Evolutionary conservation across 345 rosid genomes (phyloP).

Genomic region (Eucalyptus cladocalyx): DNA sequence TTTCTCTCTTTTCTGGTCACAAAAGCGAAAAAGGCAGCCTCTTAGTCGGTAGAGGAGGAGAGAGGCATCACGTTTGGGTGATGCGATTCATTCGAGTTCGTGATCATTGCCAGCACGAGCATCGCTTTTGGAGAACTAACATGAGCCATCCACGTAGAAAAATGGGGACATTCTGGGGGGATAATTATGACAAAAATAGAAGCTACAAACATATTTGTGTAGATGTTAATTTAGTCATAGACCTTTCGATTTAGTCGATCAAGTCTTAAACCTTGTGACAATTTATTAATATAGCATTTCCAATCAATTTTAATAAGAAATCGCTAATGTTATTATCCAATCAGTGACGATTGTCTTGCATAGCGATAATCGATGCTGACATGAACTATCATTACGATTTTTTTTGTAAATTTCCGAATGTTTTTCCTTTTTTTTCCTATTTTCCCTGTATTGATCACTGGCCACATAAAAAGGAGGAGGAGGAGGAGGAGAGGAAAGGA

Average conservation of each 20-base stretch:
- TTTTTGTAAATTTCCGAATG: not conserved
- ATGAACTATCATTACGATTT: not conserved
- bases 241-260: not conserved
- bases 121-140: not conserved
- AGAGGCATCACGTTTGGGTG: not conserved
- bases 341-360: accelerated
- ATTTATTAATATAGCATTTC: not conserved
- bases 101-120: not conserved
- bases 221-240: not conserved
- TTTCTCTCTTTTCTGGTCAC: not conserved
- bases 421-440: too few relatives aligned
- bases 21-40: not conserved
- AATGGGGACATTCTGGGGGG: not conserved
- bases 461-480: too few relatives aligned
- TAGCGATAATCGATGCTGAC: accelerated
- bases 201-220: too few relatives aligned
- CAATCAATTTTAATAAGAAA: not conserved
- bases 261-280: not conserved
- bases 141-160: not conserved
- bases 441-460: too few relatives aligned
- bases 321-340: accelerated
- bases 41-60: not conserved
- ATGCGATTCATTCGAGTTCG: not conserved
- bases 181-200: not conserved
- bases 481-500: not conserved